A percentile compares a stretch with the other conserved stretches of the same genome.
Evolutionary conservation across 2,329 filamentous ascomycete species (phyloP).

Genomic region (Trichoderma polysporum): DNA sequence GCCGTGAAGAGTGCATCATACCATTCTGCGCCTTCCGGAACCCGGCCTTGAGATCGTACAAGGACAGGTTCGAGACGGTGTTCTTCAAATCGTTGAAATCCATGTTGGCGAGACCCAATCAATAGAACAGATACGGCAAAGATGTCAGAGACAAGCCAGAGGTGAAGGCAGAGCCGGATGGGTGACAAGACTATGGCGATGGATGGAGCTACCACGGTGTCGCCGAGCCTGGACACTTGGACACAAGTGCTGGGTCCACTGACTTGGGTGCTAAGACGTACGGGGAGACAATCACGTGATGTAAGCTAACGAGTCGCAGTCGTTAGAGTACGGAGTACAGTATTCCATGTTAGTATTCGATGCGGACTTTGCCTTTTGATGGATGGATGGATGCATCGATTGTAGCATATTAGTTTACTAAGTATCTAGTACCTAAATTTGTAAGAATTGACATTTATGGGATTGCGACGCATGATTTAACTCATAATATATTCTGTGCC

Average conservation of each 20-base stretch:
- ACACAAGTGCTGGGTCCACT: constrained; percentile 8
- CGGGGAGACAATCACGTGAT: not conserved
- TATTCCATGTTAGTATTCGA: not conserved
- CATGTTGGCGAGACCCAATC: constrained; percentile 52
- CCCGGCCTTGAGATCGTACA: constrained; percentile 94
- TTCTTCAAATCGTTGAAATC: constrained; percentile 83
- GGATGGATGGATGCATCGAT: not conserved
- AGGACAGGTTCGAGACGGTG: constrained; percentile 83
- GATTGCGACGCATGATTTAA: no score
- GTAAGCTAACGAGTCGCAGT: not conserved
- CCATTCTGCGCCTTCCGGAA: constrained; percentile 97
- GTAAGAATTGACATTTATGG: no score
- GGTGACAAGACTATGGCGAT: constrained; percentile 13
- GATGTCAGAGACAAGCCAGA: not conserved
- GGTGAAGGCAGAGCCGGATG: not conserved
- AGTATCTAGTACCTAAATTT: no score
- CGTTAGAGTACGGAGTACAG: not conserved
- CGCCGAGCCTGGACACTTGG: constrained; percentile 12
- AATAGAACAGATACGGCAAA: not conserved
- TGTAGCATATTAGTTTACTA: not conserved
- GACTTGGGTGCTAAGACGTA: not conserved
- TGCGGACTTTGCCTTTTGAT: no score
- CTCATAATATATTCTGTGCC: no score
- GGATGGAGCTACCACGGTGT: constrained; percentile 3
- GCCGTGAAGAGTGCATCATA: constrained; percentile 40